Conservation (phyloP, 331 rosid genomes). For the Pyracantha coccinea region DNA sequence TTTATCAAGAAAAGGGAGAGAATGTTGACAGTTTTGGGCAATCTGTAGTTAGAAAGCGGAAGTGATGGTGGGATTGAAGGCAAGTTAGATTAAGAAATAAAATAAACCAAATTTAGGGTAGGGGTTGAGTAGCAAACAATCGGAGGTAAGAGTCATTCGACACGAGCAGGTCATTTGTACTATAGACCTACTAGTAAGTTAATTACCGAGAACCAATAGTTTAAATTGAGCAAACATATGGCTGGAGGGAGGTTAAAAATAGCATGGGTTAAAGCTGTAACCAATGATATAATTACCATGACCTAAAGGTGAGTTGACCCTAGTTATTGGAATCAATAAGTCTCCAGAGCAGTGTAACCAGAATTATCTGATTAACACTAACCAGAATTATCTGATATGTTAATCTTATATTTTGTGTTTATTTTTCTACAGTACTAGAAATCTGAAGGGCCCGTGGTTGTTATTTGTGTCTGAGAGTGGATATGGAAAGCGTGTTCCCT, state of each 20-base stretch:
- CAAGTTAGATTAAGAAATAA: not conserved
- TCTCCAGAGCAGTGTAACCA: not conserved
- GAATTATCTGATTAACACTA: too few relatives aligned
- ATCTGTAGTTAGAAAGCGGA: not conserved
- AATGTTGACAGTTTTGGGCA: not conserved
- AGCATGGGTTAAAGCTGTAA: not conserved
- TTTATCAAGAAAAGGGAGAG: not conserved
- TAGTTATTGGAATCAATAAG: not conserved
- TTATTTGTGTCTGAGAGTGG: conserved; percentile 94
- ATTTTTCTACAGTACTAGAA: conserved; percentile 30
- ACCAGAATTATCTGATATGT: not conserved
- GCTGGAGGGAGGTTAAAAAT: not conserved
- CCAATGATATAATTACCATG: too few relatives aligned
- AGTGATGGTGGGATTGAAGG: not conserved
- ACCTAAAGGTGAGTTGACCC: not conserved
- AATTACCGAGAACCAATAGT: not conserved
- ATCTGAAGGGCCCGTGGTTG: conserved; percentile 79
- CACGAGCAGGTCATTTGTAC: too few relatives aligned
- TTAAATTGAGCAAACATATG: not conserved
- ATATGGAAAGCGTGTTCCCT: conserved; percentile 89
- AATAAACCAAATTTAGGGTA: not conserved
- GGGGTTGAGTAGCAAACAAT: not conserved
- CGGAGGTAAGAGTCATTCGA: not conserved
- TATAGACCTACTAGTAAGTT: not conserved
- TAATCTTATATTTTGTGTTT: not conserved